Evolutionary conservation across 371 early-diverging fungal species (phyloP), one percentile per base, ranked within the genome.

Genomic region (Conidiobolus incongruus): DNA sequence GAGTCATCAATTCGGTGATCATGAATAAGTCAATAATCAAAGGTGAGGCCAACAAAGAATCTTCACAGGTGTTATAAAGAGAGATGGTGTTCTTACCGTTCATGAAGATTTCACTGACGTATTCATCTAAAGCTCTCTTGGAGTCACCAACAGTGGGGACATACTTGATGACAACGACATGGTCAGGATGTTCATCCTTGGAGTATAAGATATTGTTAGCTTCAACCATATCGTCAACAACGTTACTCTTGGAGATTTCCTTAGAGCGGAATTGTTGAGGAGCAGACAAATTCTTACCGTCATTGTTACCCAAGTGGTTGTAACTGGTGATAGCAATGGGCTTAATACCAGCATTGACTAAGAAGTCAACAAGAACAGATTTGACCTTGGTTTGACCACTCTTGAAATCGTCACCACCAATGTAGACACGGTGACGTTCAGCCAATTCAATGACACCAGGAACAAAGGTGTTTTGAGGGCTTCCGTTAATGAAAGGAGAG

Each of bases 321-420:
- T 95, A 95, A 44, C 77, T 77, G 38, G 94, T 86, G 54, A 95
- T 93, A 40, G 82, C 77, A 45, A 91, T 62, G 23, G 96, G 96
- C 72, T 93, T 93, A 70, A 95, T 86, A 56, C 96, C 96, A 40
- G 96, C 92, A 54, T 80, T 83, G 55, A 95, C 92, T 48, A 95
- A 68, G 65, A 93, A 95, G 62, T 95, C 96, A 34, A 89, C 87
- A 45, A 95, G 66, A 35, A 90, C 96, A 20, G 91, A 90, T 72
- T 95, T 95, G 72, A 95, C 70, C 73, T 95, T 95, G 54, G 96
- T 95, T 59, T 95, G 96, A 23, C 96, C 96, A 39, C 81, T 80
- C 73, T 95, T 95, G 81, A 95, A 95, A 64, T 95, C 96, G 59
- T 93, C 94, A 51, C 96, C 96, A 52, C 87, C 96, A 48, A 95